A percentile compares a stretch with the other conserved stretches of the same genome.
Evolutionary conservation across 257 asterid genomes (phyloP).

Genomic region (Przewalskia tangutica): DNA sequence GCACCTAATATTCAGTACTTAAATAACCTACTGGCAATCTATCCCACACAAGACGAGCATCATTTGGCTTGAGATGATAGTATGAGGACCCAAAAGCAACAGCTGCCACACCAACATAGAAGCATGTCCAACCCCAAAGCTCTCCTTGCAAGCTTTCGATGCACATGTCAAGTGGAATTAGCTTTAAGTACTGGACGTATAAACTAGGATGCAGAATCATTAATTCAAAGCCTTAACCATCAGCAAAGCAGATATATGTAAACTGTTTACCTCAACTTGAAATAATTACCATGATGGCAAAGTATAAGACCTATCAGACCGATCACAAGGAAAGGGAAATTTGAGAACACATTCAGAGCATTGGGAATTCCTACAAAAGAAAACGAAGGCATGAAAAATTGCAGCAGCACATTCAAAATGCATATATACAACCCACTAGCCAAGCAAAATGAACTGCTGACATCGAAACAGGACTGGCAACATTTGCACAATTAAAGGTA

Average conservation of each 20-base stretch:
- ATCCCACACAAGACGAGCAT: slow-evolving; percentile 89
- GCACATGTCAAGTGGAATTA: slow-evolving; percentile 3
- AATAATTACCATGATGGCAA: slow-evolving; percentile 65
- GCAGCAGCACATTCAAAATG: neutral
- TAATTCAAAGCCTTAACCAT: neutral
- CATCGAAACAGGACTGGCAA: neutral
- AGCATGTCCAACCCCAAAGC: slow-evolving; percentile 85
- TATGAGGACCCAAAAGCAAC: slow-evolving; percentile 92
- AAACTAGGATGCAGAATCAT: neutral
- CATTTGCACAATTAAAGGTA: neutral
- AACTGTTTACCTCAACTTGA: slow-evolving; percentile 63
- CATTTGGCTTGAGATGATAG: slow-evolving; percentile 89
- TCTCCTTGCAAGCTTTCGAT: slow-evolving; percentile 70
- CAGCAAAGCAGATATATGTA: neutral
- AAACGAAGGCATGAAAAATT: slow-evolving; percentile 2
- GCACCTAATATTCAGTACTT: slow-evolving; percentile 3
- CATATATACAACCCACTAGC: neutral
- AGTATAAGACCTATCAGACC: slow-evolving; percentile 81
- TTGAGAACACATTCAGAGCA: slow-evolving; percentile 77
- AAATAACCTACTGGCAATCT: slow-evolving; percentile 79
- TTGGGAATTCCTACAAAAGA: slow-evolving; percentile 76
- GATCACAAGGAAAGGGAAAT: slow-evolving; percentile 69
- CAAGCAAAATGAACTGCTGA: slow-evolving; percentile 1
- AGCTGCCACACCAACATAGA: slow-evolving; percentile 74
- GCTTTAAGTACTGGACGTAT: neutral